These are phyloP conservation scores for Cyphellophora attinorum DNA, from an alignment of 2,329 filamentous ascomycete genomes.

Conservation along the genomic window DNA sequence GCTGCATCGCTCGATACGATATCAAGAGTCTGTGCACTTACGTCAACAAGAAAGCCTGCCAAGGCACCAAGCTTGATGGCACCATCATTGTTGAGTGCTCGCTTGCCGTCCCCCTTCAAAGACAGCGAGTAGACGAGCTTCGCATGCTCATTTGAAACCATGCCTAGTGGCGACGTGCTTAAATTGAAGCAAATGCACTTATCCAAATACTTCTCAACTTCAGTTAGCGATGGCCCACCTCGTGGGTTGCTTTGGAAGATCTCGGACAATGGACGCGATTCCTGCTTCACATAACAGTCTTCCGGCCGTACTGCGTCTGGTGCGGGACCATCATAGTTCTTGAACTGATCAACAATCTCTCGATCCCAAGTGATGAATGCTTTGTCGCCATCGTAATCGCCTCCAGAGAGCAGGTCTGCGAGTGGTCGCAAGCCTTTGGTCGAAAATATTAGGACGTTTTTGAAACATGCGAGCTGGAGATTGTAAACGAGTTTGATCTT, in stretches of 20 bases:
- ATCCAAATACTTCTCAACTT: conserved; percentile 26
- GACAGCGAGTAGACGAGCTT: conserved; percentile 43
- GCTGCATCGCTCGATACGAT: too few species aligned
- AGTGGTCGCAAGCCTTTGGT: conserved; percentile 41
- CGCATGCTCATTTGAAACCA: conserved; percentile 42
- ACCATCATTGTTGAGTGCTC: conserved; percentile 2
- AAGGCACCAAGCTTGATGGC: conserved; percentile 31
- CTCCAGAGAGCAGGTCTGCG: conserved; percentile 52
- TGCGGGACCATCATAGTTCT: conserved; percentile 29
- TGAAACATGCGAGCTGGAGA: conserved; percentile 42
- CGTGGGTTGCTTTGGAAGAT: too few species aligned
- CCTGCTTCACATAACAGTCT: conserved; percentile 26
- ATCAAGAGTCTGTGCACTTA: too few species aligned
- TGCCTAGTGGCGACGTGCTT: conserved; percentile 38
- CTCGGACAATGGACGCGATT: conserved; percentile 10
- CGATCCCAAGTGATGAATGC: conserved; percentile 54
- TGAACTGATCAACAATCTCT: conserved; percentile 40
- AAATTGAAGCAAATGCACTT: conserved; percentile 39
- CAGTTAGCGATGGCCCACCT: conserved; percentile 20
- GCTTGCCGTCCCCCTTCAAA: conserved; percentile 3
- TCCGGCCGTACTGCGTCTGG: conserved; percentile 19
- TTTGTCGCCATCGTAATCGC: conserved; percentile 56
- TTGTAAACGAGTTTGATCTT: conserved; percentile 40
- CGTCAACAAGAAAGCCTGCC: conserved; percentile 37
- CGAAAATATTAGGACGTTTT: conserved; percentile 50